A percentile compares a stretch with the other conserved stretches of the same genome.
phyloP scores from a whole-genome alignment of 225 moss, liverwort and hornwort species.

The Ulota crispa region DNA sequence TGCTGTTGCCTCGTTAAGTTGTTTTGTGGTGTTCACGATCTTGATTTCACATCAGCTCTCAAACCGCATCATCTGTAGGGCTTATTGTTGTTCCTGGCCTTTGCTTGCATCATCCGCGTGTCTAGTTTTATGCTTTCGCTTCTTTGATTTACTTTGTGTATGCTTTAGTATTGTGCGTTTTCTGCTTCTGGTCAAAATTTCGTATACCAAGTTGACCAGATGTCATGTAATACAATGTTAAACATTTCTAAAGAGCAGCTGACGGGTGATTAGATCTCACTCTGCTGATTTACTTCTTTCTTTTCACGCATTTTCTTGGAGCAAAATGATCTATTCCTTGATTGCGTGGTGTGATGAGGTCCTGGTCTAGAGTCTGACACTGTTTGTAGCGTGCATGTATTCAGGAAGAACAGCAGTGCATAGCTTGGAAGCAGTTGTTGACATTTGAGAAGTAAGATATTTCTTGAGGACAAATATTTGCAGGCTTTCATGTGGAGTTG shows the following conservation, averaged over 20 bases:
- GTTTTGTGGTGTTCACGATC: slow-evolving; percentile 1
- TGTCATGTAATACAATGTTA: slow-evolving; percentile 2
- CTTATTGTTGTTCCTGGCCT: neutral
- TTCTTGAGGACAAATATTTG: slow-evolving; percentile 15
- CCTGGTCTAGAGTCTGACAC: slow-evolving; percentile 33
- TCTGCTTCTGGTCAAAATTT: neutral
- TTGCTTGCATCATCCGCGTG: neutral
- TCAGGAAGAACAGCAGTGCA: slow-evolving; percentile 92
- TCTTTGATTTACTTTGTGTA: neutral
- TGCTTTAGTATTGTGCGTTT: neutral
- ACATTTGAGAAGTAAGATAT: slow-evolving; percentile 86
- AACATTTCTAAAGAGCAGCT: neutral
- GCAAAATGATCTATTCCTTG: slow-evolving; percentile 4
- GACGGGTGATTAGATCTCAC: neutral
- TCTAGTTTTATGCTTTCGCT: slow-evolving; percentile 12
- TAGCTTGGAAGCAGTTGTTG: slow-evolving; percentile 87
- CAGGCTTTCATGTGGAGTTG: neutral
- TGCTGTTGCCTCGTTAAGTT: neutral
- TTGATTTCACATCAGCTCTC: slow-evolving; percentile 12
- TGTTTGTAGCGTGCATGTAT: slow-evolving; percentile 45
- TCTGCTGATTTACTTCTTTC: slow-evolving; percentile 12
- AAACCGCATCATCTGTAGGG: neutral
- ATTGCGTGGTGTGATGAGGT: slow-evolving; percentile 10
- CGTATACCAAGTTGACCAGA: neutral
- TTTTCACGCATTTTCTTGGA: neutral